Base-by-base conservation (phyloP, 345 rosid species). In the Citrus maxima region DNA sequence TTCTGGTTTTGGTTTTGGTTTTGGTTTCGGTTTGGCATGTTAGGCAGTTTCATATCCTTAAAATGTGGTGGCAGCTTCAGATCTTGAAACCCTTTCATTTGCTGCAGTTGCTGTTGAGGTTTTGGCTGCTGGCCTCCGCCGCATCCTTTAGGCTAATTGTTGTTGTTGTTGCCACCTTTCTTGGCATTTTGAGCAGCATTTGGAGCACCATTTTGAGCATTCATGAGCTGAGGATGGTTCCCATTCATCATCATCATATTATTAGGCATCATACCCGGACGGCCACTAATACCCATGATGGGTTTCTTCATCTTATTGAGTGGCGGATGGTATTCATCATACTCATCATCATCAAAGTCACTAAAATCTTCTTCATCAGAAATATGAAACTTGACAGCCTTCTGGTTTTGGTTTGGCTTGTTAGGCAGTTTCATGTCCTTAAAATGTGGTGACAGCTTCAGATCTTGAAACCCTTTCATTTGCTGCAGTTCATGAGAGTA, bases 401-500 rank as follows among this genome's bases (percentile, higher is more conserved):
- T 92, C 78, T 86, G 94, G 70, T 84, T 86, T 64, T 78, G 89
- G 77, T 85, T 86, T 70, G 80, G 88, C 77, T 82, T 79, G 67
- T 67, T 78, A 30, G 91, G 91, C 83, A 88, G 79, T 75, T 92
- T 93, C 64, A 88, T 72, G 72, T 84, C 91, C 97, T 95, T 97
- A 93, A 25, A 92, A 93, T 81, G 85, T 65, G 77, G 70, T 13
- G 90, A 85, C 35, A 88, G 85, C 84, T 90, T 86, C 91, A 87
- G 85, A 85, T 93, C 97, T 88, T 86, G 94, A 0, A 90, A 55
- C n/a, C 85, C 88, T 77, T 90, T 92, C 86, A 90, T 82, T 72
- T 91, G 95, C 63, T 89, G 93, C 27, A 91, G 85, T 66, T 92
- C 93, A 49, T 90, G 92, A 77, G 81, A 86, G 85, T 73, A 84